Base-by-base conservation (phyloP, 106 monocot species). In the Acanthochlamys bracteata region DNA sequence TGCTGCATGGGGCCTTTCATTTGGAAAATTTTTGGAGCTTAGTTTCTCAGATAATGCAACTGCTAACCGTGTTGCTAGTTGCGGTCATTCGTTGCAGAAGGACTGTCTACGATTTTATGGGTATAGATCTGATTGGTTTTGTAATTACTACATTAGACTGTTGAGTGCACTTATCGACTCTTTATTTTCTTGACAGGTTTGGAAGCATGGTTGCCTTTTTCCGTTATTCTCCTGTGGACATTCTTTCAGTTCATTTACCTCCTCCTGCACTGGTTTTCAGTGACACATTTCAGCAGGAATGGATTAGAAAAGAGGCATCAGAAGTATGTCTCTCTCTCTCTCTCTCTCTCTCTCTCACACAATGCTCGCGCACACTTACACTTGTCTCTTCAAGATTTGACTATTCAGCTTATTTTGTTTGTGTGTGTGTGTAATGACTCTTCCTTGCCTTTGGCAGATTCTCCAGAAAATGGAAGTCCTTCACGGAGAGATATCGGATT, bases 1-100 rank as follows among this genome's bases (percentile, higher is more conserved):
- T 66, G 80, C 91, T 57, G 96, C 96, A 20, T 91, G 88, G 87
- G 80, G 96, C 2, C 84, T 96, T 55, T 96, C 96, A 61, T 96
- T 96, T 79, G 96, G 96, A 19, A 96, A 96, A 71, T 96, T 96
- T 63, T 74, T 96, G 77, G 96, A 96, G 68, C 96, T 96, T 55
- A 88, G 96, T 55, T 91, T 96, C 73, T 96, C 88, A 25, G 83
- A 83, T 74, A 82, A 85, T 63, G 66, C 82, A 64, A 85, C 82
- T 61, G 91, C 87, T 39, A 91, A 96, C 53, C 90, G 91, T 61
- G 57, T 88, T 67, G 90, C 96, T 39, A 78, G 80, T 65, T 96
- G 96, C 80, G 96, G 96, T 2, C 96, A 96, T 72, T 96, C 96
- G 73, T 74, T 96, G 2, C 90, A 86, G 56, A 88, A 73, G 71